A percentile compares a stretch with the other conserved stretches of the same genome.
Conservation (phyloP, 1,284 basidiomycete genomes). For the Mycosarcoma maydis region DNA sequence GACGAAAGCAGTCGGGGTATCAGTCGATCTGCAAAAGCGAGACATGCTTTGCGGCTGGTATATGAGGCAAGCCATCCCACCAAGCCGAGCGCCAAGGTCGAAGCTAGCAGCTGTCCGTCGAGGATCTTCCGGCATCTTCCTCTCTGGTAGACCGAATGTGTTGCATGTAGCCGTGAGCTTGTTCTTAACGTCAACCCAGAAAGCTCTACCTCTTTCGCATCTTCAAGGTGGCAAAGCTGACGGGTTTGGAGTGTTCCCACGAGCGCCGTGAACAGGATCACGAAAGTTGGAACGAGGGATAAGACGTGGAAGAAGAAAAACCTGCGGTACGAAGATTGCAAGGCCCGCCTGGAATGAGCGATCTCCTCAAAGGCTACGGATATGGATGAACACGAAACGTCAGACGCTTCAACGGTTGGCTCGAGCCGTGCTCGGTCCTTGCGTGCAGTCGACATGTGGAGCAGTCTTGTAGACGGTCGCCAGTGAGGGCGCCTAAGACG, state of each 20-base stretch:
- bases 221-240: conserved; percentile 32
- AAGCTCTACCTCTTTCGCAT: neutral
- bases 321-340: conserved; percentile 26
- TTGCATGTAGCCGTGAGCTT: neutral
- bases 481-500: neutral
- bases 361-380: conserved; percentile 21
- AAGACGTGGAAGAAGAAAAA: conserved; percentile 30
- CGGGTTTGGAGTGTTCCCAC: conserved; percentile 20
- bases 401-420: conserved; percentile 8
- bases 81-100: conserved; percentile 28
- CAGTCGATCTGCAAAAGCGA: conserved; percentile 34
- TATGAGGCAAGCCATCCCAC: conserved; percentile 44
- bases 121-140: conserved; percentile 36
- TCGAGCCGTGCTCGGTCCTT: neutral
- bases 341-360: conserved; percentile 6
- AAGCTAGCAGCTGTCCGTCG: conserved; percentile 29
- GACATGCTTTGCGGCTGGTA: conserved; percentile 37
- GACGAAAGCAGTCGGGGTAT: conserved; percentile 32
- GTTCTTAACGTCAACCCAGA: neutral
- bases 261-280: conserved; percentile 15
- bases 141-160: conserved; percentile 23
- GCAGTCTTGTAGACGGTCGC: too few relatives aligned
- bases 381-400: conserved; percentile 17
- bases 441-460: conserved; percentile 8
- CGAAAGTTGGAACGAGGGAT: conserved; percentile 24